Conservation (phyloP, 495 filamentous ascomycete species). For the Daldinia grandis region DNA sequence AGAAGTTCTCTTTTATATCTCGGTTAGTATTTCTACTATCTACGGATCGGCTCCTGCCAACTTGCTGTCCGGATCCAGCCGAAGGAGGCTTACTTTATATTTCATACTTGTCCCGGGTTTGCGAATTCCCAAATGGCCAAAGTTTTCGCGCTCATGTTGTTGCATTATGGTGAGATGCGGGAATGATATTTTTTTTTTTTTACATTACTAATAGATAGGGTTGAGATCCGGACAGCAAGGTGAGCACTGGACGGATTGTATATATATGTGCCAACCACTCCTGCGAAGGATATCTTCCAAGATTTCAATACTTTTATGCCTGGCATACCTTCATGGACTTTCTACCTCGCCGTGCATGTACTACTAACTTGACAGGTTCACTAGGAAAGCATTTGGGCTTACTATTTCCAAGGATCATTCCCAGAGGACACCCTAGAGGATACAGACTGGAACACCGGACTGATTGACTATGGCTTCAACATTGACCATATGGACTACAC, state of each 20-base stretch:
- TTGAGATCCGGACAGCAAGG: slow-evolving; percentile 58
- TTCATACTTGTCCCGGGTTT: slow-evolving; percentile 36
- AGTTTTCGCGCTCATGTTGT: slow-evolving; percentile 33
- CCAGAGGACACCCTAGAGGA: slow-evolving; percentile 23
- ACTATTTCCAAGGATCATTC: slow-evolving; percentile 20
- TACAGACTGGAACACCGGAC: slow-evolving; percentile 14
- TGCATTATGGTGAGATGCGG: slow-evolving; percentile 44
- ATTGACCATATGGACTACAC: slow-evolving; percentile 14
- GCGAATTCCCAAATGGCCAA: slow-evolving; percentile 40
- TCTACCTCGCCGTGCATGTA: slow-evolving; percentile 29
- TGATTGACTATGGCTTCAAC: slow-evolving; percentile 20
- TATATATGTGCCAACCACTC: slow-evolving; percentile 54
- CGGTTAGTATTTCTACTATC: slow-evolving; percentile 45
- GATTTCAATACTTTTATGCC: slow-evolving; percentile 31
- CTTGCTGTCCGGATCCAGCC: slow-evolving; percentile 50
- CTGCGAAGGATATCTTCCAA: slow-evolving; percentile 50
- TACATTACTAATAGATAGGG: slow-evolving; percentile 47
- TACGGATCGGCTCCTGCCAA: slow-evolving; percentile 43
- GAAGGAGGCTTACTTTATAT: slow-evolving; percentile 43
- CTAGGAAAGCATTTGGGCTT: slow-evolving; percentile 11
- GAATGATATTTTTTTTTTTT: slow-evolving; percentile 37
- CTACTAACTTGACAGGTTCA: slow-evolving; percentile 31
- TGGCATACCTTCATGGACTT: slow-evolving; percentile 39
- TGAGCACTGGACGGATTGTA: slow-evolving; percentile 58
- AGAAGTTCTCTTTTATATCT: slow-evolving; percentile 44